These are phyloP conservation scores for Russula griseocarnosa DNA, from an alignment of 768 basidiomycete species.

Conservation along the genomic window DNA sequence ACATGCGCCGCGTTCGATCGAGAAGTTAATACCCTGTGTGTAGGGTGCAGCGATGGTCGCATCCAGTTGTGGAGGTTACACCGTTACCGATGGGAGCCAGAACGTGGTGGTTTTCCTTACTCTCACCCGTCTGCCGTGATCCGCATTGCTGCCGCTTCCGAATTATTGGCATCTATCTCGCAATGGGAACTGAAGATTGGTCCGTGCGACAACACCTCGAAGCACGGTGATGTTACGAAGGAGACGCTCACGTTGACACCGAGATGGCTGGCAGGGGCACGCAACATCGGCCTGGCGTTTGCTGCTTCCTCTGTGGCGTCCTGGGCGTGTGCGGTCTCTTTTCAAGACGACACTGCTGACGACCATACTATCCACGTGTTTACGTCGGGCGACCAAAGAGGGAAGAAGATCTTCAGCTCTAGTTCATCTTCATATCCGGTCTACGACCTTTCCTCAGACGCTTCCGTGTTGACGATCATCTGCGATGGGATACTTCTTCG, in stretches of 20 bases:
- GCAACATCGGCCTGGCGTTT: slow-evolving; percentile 8
- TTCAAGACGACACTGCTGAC: neutral
- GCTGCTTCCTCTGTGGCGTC: slow-evolving; percentile 7
- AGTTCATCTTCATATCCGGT: slow-evolving; percentile 14
- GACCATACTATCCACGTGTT: slow-evolving; percentile 13
- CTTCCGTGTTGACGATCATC: slow-evolving; percentile 12
- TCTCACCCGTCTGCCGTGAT: slow-evolving; percentile 17
- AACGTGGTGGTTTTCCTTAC: neutral
- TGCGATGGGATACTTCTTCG: slow-evolving; percentile 12
- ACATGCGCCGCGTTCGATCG: slow-evolving; percentile 16
- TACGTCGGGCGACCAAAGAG: slow-evolving; percentile 7
- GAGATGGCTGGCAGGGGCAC: slow-evolving; percentile 12
- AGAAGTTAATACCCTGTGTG: slow-evolving; percentile 7
- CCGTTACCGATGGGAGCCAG: slow-evolving; percentile 17
- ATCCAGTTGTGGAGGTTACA: slow-evolving; percentile 16
- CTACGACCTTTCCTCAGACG: slow-evolving; percentile 15
- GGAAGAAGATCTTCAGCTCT: slow-evolving; percentile 14
- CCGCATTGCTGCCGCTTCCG: slow-evolving; percentile 7
- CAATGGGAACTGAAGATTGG: slow-evolving; percentile 21
- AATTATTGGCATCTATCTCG: slow-evolving; percentile 12
- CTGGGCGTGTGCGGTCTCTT: slow-evolving; percentile 14
- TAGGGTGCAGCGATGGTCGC: slow-evolving; percentile 15
- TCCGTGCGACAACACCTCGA: slow-evolving; percentile 5
- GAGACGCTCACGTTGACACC: slow-evolving; percentile 15
- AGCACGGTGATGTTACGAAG: neutral